phyloP scores from a whole-genome alignment of 306 rosid genomes.

The Malus asiatica region DNA sequence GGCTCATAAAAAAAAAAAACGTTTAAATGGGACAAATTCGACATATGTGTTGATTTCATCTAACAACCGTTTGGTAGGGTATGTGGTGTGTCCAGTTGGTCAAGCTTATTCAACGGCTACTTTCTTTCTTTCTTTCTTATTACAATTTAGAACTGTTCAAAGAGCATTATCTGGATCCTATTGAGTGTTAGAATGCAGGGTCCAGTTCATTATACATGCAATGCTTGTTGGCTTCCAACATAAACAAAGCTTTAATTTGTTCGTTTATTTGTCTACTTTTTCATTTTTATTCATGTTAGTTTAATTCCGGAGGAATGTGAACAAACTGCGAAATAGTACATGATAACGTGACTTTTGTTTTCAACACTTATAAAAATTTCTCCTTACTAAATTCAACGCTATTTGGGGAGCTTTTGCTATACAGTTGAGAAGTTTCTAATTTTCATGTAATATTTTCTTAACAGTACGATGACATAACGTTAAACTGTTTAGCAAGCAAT shows the following conservation, averaged over 20 bases:
- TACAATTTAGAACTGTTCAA: not conserved
- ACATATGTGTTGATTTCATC: not conserved
- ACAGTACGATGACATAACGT: no score
- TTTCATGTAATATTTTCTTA: no score
- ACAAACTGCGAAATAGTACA: no score
- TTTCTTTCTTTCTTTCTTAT: not conserved
- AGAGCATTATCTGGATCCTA: not conserved
- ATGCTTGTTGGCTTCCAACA: not conserved
- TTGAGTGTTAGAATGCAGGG: not conserved
- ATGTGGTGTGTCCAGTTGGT: not conserved
- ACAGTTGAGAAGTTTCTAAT: no score
- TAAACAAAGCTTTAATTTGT: not conserved
- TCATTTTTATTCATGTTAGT: not conserved
- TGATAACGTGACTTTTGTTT: no score
- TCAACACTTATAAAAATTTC: no score
- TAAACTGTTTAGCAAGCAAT: no score
- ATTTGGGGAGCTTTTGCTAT: no score
- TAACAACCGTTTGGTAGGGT: constrained; percentile 9
- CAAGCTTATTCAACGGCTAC: constrained; percentile 10
- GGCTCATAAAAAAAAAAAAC: not conserved
- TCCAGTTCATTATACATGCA: not conserved
- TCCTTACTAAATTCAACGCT: no score
- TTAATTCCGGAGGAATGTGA: no score
- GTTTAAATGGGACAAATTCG: not conserved
- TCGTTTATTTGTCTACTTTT: not conserved